Base-by-base conservation (phyloP, 192 early-diverging fungal species). In the Umbelopsis sp. region DNA sequence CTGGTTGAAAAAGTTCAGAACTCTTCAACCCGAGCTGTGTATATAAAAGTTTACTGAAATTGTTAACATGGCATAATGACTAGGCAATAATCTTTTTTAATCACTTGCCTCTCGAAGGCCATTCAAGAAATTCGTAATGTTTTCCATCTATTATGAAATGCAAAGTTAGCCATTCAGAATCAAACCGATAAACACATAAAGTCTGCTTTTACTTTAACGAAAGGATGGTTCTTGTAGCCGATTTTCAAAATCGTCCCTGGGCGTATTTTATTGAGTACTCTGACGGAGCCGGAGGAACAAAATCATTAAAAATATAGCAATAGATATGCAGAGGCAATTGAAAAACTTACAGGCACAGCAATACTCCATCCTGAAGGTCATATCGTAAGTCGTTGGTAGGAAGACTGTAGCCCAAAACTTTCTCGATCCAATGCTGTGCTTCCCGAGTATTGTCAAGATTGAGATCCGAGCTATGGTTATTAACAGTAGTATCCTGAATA, bases 311-410 rank as follows among this genome's bases (percentile, higher is more conserved):
- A 33, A 35, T 8, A 25, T 6, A 35, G 35, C 37, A 49, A 23
- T 18, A 7, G 10, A 15, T 49, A 30, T 58, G 21, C 50, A 70
- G 68, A 45, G 47, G 64, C 30, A 55, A 41, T 41, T 41, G 37
- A 50, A 45, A 61, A 16, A 73, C 80, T 74, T 77, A 89, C 87
- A 77, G 79, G 80, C 91, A 94, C 23, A 94, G 84, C 11, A 92
- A 77, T 4, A 92, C 87, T 33, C 93, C 93, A 61, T 92, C 90
- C 65, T 86, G 85, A 12, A 94, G 81, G 22, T 83, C 82, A n/a
- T 79, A 75, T 23, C 85, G 84, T 21, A 94, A 79, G 66, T 87
- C 86, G 45, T 74, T 74, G 15, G 82, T 79, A 9, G 87, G 85
- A n/a, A 94, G 66, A 68, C 46, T 30, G 21, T 73, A 53, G 18